Percentiles rank a stretch among this genome's conserved stretches.
Evolutionary conservation across 139 green algal species (phyloP).

Genomic region (Asterochloris erici): DNA sequence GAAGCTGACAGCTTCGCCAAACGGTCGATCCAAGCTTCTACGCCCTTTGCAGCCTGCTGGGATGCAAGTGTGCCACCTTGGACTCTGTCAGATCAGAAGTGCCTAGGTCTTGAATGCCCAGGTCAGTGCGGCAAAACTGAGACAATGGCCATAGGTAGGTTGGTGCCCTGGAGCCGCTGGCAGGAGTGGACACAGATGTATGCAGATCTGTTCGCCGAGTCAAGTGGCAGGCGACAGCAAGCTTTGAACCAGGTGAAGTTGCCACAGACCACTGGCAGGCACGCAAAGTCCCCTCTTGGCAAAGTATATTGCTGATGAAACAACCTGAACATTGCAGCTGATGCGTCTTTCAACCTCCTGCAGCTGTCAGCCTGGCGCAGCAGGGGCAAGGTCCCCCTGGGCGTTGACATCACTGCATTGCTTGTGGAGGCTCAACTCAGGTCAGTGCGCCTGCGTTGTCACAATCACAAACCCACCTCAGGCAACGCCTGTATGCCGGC

Average conservation of each 20-base stretch:
- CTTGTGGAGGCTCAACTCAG: constrained; percentile 47
- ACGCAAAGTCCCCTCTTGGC: too few species aligned
- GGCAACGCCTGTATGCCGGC: not conserved
- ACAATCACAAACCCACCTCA: too few species aligned
- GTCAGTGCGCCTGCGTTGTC: constrained; percentile 10
- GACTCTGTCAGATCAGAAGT: too few species aligned
- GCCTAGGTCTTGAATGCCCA: not conserved
- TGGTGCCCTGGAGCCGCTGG: constrained; percentile 69
- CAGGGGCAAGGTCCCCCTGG: constrained; percentile 61
- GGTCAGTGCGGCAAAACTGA: not conserved
- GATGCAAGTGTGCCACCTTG: too few species aligned
- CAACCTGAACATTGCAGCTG: not conserved
- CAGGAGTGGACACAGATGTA: constrained; percentile 61
- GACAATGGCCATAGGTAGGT: constrained; percentile 32
- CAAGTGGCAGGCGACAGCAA: not conserved
- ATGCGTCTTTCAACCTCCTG: not conserved
- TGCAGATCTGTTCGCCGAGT: constrained; percentile 33
- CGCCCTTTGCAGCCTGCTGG: too few species aligned
- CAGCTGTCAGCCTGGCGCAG: constrained; percentile 61
- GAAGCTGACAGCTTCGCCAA: too few species aligned
- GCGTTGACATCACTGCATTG: constrained; percentile 55
- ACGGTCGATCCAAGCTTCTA: too few species aligned
- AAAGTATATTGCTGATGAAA: too few species aligned
- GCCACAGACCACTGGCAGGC: not conserved
- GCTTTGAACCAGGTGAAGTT: constrained; percentile 17